Base-by-base conservation (phyloP, 495 filamentous ascomycete species). In the Daldinia loculata region DNA sequence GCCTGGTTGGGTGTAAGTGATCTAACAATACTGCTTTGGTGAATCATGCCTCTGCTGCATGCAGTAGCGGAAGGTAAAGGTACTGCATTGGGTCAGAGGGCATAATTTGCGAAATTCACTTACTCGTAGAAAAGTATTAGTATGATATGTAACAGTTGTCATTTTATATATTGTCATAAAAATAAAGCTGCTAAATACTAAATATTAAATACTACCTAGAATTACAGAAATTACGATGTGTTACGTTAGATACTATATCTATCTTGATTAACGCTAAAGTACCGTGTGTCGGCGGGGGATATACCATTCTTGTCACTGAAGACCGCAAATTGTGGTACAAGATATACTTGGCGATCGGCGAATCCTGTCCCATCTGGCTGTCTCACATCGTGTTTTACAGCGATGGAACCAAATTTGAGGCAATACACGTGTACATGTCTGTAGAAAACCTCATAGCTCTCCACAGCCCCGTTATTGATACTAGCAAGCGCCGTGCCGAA, bases 351-450 rank as follows among this genome's bases (percentile, higher is more conserved):
- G 70, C 51, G 70, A 73, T 73, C 70, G 66, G 66, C 70, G 30
- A 69, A 55, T 61, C 43, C 43, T 62, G 43, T 57, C 58, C 52
- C 69, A 64, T 67, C 63, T 55, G 41, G 36, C 32, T 65, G 70
- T 69, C 66, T 66, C 66, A 69, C 58, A 43, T 69, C 60, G 66
- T 65, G 70, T 73, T 68, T 72, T 69, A 72, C 56, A 61, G 70
- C 19, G 60, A 71, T 60, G 63, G 63, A 55, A 53, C 45, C 51
- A 61, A 56, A 56, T 52, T 53, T 24, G 22, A 43, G 56, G 56
- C 22, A 34, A 30, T 59, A 61, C 64, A 61, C 57, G 63, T 66
- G 56, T 60, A 38, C 30, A 9, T 64, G 19, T 38, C 19, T 39
- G 34, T 48, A 12, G 15, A 56, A 55, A 51, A 50, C 17, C 52